phyloP scores from a whole-genome alignment of 305 asterid genomes.

The Andrographis paniculata region DNA sequence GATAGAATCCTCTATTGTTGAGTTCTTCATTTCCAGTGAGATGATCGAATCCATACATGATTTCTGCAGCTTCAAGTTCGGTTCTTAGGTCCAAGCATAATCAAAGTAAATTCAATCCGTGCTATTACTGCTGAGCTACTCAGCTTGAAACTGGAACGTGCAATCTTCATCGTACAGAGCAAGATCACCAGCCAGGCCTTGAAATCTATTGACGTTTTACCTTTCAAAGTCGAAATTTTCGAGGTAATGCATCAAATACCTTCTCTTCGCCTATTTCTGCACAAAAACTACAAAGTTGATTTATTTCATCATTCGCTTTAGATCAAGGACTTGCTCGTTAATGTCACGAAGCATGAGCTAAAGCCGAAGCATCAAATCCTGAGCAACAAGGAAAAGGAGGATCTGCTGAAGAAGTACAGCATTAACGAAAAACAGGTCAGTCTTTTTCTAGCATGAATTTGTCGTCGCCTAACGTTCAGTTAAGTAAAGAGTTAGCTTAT shows the following conservation, averaged over 20 bases:
- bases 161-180: background rate
- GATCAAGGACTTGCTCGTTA: slow-evolving; percentile 53
- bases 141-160: background rate
- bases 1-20: background rate
- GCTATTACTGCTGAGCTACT: background rate
- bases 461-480: too few species aligned
- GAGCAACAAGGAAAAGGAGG: slow-evolving; percentile 38
- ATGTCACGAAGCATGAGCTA: slow-evolving; percentile 46
- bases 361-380: slow-evolving; percentile 48
- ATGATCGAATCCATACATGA: background rate
- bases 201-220: background rate
- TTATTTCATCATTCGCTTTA: slow-evolving; percentile 5
- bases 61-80: background rate
- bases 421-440: slow-evolving; percentile 54
- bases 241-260: background rate
- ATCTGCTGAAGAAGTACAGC: slow-evolving; percentile 37
- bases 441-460: too few species aligned
- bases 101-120: background rate
- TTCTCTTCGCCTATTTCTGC: too few species aligned
- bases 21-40: background rate
- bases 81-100: background rate
- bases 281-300: too few species aligned
- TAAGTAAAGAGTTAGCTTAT: too few species aligned
- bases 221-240: background rate
- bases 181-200: background rate